Percentiles rank a stretch among this genome's conserved stretches.
These are phyloP conservation scores for Kodamaea kaohsiungensis DNA, from an alignment of 805 yeast genomes.

Conservation along the genomic window DNA sequence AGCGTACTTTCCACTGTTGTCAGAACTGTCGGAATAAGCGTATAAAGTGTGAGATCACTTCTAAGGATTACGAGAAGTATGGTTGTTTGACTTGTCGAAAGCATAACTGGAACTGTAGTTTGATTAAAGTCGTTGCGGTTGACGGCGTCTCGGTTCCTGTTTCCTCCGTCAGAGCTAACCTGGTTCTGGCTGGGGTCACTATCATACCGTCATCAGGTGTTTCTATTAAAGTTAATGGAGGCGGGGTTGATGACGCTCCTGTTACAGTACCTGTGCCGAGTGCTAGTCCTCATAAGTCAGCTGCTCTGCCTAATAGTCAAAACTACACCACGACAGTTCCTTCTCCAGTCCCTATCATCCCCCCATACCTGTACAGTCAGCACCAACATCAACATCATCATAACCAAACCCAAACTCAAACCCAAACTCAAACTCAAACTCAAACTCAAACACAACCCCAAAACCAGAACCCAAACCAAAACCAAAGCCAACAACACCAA, in stretches of 20 bases:
- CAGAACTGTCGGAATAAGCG: conserved; percentile 29
- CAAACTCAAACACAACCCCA: background rate
- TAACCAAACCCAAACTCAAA: background rate
- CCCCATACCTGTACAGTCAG: background rate
- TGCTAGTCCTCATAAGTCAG: background rate
- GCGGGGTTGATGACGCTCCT: background rate
- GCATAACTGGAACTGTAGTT: conserved; percentile 20
- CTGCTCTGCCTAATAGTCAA: background rate
- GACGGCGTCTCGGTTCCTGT: background rate
- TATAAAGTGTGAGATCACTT: conserved; percentile 28
- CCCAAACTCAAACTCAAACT: background rate
- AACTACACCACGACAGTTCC: background rate
- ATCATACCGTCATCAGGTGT: background rate
- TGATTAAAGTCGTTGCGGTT: conserved; percentile 4
- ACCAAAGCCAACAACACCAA: background rate
- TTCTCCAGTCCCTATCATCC: background rate
- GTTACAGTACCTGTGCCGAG: background rate
- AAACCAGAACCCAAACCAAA: background rate
- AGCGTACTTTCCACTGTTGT: conserved; percentile 37
- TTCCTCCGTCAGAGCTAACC: background rate
- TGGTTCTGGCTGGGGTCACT: background rate
- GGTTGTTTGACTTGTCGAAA: conserved; percentile 33
- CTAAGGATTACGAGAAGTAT: conserved; percentile 23
- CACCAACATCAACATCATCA: background rate
- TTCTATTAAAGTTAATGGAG: background rate